Evolutionary conservation across 1,139 yeast species (phyloP), one percentile per base, ranked within the genome.

Genomic region (Hansenula anomala): DNA sequence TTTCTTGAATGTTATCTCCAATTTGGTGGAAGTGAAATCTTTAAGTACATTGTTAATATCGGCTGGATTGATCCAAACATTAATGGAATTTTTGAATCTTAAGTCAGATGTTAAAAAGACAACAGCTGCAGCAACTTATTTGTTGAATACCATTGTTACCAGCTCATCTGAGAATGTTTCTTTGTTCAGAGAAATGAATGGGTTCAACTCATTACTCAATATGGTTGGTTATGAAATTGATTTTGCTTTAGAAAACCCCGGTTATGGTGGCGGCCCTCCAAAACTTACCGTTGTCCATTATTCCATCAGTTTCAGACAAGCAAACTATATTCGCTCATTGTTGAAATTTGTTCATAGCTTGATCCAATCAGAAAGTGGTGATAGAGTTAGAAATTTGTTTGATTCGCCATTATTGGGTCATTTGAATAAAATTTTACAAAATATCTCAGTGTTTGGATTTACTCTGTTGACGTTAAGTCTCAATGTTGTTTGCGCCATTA

Each of bases 301-400:
- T 52, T 58, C 66, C 3, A 75, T 86, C 28, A 70, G 83, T 4
- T 82, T 77, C 51, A 69, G 80, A 46, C 89, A 86, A 51, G 78
- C 85, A 6, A 78, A 75, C 33, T 71, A 73, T 46, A 66, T 82
- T 23, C 64, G 75, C 40, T 71, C 75, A 36, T 44, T 71, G 27
- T 46, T 88, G 55, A 83, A 79, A 44, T 71, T 89, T 30, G 79
- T 82, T 0, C 64, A 79, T 16, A 75, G 80, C 45, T 65, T 89
- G 36, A 71, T 90, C 33, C 79, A 77, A 43, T 73, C 81, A 28
- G 88, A 87, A 41, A 75, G 85, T 15, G 95, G 95, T 25, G 97
- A 89, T 57, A 71, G 95, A 42, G 74, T 88, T 48, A 76, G 96
- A 55, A 88, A 87, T 47, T 63, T 90, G 39, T 85, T 88, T 54